Conservation (phyloP, 345 rosid genomes). For the Bretschneidera sinensis region DNA sequence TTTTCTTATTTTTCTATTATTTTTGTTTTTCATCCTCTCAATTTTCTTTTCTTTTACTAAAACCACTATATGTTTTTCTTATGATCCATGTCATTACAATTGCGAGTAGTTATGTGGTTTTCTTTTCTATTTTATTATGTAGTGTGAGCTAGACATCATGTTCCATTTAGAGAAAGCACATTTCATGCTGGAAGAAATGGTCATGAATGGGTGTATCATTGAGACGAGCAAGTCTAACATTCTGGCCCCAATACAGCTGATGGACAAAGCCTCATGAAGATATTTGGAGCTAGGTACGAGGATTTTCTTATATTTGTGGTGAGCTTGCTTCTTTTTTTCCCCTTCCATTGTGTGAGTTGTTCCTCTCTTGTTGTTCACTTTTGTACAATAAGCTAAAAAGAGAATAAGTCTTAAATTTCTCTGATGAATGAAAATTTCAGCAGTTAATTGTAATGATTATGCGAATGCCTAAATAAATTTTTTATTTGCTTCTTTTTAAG, state of each 20-base stretch:
- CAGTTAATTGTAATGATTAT: no score
- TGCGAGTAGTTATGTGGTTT: not conserved
- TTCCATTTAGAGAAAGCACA: slow-evolving; percentile 98
- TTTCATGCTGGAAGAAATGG: slow-evolving; percentile 98
- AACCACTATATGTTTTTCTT: no score
- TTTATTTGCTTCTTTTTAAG: no score
- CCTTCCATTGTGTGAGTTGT: not conserved
- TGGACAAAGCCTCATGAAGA: slow-evolving; percentile 70
- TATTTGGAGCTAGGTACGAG: not conserved
- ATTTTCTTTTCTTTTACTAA: no score
- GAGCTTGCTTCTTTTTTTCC: no score
- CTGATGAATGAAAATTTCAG: not conserved
- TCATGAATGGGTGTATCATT: slow-evolving; percentile 88
- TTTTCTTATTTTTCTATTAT: no score
- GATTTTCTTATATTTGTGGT: slow-evolving; percentile 5
- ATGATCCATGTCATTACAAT: not conserved
- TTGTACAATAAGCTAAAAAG: no score
- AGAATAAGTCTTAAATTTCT: slow-evolving; percentile 1
- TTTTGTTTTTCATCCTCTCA: no score
- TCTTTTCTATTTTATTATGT: slow-evolving; percentile 11
- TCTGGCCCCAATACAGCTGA: slow-evolving; percentile 70
- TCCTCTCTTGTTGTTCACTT: not conserved
- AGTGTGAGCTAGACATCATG: slow-evolving; percentile 99
- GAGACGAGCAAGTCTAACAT: slow-evolving; percentile 94
- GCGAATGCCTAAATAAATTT: no score